These are phyloP conservation scores for Sporisorium graminicola DNA, from an alignment of 1,284 basidiomycete species.

Conservation along the genomic window DNA sequence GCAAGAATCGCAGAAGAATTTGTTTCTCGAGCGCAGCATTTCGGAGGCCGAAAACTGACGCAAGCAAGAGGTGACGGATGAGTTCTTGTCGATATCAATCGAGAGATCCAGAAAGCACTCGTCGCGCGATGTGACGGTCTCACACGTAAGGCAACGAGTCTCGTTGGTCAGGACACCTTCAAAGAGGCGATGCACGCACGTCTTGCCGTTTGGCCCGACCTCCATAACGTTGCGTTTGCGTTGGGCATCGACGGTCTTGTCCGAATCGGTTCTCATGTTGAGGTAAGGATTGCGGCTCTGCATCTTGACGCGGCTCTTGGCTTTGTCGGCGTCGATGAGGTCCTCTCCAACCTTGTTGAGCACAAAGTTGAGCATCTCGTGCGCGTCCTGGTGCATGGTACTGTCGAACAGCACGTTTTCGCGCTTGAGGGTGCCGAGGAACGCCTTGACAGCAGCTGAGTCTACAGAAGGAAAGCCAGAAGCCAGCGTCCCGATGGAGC, in stretches of 20 bases:
- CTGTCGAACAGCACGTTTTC: conserved; percentile 65
- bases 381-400: conserved; percentile 81
- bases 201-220: conserved; percentile 73
- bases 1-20: conserved; percentile 97
- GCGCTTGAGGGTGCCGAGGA: conserved; percentile 59
- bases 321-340: conserved; percentile 75
- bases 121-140: conserved; percentile 88
- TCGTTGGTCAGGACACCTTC: conserved; percentile 95
- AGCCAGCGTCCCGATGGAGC: conserved; percentile 79
- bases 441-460: conserved; percentile 51
- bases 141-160: conserved; percentile 95
- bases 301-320: conserved; percentile 34
- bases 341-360: conserved; percentile 94
- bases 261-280: conserved; percentile 22
- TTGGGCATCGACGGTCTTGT: conserved; percentile 27
- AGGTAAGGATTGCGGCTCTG: conserved; percentile 46
- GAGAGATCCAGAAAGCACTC: conserved; percentile 96
- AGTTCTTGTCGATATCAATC: conserved; percentile 97
- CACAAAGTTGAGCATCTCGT: conserved; percentile 95
- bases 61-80: conserved; percentile 92
- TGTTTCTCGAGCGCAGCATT: conserved; percentile 97
- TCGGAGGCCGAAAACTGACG: conserved; percentile 96
- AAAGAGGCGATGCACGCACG: conserved; percentile 90
- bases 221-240: conserved; percentile 65
- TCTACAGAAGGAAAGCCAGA: conserved; percentile 80